Conservation (phyloP, 148 eudicot species). For the Camellia lanceoleosa region DNA sequence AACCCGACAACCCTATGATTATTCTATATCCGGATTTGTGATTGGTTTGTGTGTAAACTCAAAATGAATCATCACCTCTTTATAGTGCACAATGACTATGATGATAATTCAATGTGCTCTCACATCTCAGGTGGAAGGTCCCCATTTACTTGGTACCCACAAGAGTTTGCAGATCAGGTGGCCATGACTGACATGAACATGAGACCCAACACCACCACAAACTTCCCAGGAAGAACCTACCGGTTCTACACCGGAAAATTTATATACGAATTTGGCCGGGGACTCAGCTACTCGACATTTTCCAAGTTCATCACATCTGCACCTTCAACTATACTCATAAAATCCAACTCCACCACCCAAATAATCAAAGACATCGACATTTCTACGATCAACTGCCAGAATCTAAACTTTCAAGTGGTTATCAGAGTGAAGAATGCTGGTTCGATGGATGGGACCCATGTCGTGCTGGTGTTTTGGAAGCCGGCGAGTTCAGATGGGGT, state of each 20-base stretch:
- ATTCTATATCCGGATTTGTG: too few relatives aligned
- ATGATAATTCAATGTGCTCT: not conserved
- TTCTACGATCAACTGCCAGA: slow-evolving; percentile 23
- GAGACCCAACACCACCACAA: slow-evolving; percentile 28
- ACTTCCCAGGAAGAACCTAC: slow-evolving; percentile 43
- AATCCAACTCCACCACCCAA: slow-evolving; percentile 4
- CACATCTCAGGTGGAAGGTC: slow-evolving; percentile 39
- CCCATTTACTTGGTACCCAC: slow-evolving; percentile 44
- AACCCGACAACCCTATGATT: too few relatives aligned
- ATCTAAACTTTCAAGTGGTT: slow-evolving; percentile 9
- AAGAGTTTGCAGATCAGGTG: slow-evolving; percentile 23
- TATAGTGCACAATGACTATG: not conserved
- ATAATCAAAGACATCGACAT: slow-evolving; percentile 20
- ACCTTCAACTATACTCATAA: slow-evolving; percentile 11
- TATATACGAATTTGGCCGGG: slow-evolving; percentile 39
- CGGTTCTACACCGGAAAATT: slow-evolving; percentile 33
- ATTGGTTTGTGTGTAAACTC: too few relatives aligned
- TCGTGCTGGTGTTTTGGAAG: slow-evolving; percentile 29
- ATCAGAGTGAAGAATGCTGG: slow-evolving; percentile 28
- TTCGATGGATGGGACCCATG: slow-evolving; percentile 25
- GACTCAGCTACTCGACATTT: slow-evolving; percentile 36
- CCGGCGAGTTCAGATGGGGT: slow-evolving; percentile 13
- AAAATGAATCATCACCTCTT: too few relatives aligned
- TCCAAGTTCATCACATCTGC: slow-evolving; percentile 22
- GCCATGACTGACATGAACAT: slow-evolving; percentile 45